Conservation (phyloP, 768 basidiomycete genomes). For the Rhodosporidiobolus odoratus region DNA sequence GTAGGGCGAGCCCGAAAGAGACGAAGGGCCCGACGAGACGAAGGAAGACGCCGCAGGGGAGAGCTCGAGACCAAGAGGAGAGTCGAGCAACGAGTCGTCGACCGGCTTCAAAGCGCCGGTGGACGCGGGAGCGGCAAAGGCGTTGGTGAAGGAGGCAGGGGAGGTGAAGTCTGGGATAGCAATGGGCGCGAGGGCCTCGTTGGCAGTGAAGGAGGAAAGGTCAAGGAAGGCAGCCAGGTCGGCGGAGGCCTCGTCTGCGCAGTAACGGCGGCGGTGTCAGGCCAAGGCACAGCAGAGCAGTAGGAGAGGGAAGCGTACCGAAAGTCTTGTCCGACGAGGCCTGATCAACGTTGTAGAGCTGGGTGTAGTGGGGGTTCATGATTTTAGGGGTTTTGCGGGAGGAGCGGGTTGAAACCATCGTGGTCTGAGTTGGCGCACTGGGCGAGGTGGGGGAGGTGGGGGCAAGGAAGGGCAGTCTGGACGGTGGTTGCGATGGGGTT, state of each 20-base stretch:
- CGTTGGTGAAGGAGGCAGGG: not conserved
- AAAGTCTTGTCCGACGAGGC: slow-evolving; percentile 7
- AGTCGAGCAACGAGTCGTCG: slow-evolving; percentile 38
- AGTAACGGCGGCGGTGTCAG: not conserved
- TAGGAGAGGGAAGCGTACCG: not conserved
- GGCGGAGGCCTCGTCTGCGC: slow-evolving; percentile 23
- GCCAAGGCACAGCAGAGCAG: not conserved
- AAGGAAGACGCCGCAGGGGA: slow-evolving; percentile 27
- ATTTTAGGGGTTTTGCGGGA: not conserved
- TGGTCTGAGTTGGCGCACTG: not conserved
- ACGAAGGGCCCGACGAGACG: slow-evolving; percentile 20
- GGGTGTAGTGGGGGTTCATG: slow-evolving; percentile 29
- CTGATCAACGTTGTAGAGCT: not conserved
- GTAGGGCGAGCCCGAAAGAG: slow-evolving; percentile 27
- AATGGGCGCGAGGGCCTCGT: not conserved
- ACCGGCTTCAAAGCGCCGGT: slow-evolving; percentile 18
- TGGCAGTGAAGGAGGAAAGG: slow-evolving; percentile 22
- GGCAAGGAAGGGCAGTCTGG: not conserved
- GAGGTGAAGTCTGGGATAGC: not conserved
- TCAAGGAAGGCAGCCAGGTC: slow-evolving; percentile 35
- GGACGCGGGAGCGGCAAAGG: not conserved
- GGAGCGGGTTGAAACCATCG: not conserved
- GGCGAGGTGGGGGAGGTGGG: not conserved
- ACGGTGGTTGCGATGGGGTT: not conserved
- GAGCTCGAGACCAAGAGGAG: slow-evolving; percentile 35